Conservation (phyloP, 2,329 filamentous ascomycete species). For the Fonsecaea erecta region DNA sequence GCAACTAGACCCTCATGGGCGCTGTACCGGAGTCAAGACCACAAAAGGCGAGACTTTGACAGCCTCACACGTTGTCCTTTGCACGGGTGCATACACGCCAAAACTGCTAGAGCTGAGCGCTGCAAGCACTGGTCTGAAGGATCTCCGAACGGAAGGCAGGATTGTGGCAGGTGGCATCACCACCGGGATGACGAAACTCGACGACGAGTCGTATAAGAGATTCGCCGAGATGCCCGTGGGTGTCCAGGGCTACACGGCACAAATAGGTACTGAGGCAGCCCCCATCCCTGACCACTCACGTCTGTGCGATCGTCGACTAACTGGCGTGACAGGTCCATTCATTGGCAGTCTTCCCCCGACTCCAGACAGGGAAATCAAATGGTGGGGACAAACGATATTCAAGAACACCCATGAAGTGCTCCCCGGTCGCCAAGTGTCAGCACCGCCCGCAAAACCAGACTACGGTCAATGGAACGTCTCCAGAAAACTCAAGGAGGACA, state of each 20-base stretch:
- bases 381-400: conserved; percentile 67
- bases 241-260: conserved; percentile 52
- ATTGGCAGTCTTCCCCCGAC: conserved; percentile 64
- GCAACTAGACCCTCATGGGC: conserved; percentile 53
- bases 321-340: conserved; percentile 51
- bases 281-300: background rate
- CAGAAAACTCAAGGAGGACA: conserved; percentile 61
- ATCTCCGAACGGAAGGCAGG: conserved; percentile 57
- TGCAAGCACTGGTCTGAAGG: conserved; percentile 37
- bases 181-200: conserved; percentile 54
- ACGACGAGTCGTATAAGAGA: conserved; percentile 44
- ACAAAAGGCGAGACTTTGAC: conserved; percentile 37
- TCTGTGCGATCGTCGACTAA: background rate
- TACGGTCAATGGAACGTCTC: conserved; percentile 69
- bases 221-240: conserved; percentile 52
- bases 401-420: conserved; percentile 59
- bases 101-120: conserved; percentile 54
- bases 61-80: conserved; percentile 40
- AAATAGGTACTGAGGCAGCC: conserved; percentile 36
- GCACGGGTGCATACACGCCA: conserved; percentile 44
- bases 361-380: conserved; percentile 51
- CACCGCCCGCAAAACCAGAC: conserved; percentile 60
- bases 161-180: conserved; percentile 56
- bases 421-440: conserved; percentile 61
- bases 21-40: conserved; percentile 43